phyloP scores from a whole-genome alignment of 2,329 filamentous ascomycete genomes.

The Didymosphaeria variabile region DNA sequence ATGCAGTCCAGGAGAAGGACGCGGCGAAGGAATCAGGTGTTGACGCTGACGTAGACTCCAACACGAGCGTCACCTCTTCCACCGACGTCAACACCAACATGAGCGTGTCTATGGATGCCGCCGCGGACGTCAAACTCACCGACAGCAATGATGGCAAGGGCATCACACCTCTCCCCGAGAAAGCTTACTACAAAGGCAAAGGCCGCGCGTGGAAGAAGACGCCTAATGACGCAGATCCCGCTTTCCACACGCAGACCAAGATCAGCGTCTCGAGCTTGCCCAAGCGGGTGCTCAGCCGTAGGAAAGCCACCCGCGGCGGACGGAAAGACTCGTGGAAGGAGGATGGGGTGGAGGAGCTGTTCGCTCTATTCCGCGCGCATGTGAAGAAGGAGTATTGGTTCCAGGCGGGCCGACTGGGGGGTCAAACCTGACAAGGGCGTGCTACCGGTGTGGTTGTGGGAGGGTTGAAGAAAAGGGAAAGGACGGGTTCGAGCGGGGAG shows the following conservation, averaged over 20 bases:
- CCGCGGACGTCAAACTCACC: background rate
- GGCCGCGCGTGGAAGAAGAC: conserved; percentile 9
- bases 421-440: background rate
- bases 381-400: conserved; percentile 7
- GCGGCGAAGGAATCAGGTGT: background rate
- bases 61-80: background rate
- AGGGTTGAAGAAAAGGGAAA: background rate
- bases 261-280: background rate
- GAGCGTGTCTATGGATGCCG: too few relatives aligned
- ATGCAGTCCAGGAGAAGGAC: background rate
- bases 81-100: background rate
- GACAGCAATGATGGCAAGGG: background rate
- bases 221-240: background rate
- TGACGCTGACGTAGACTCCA: background rate
- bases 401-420: background rate
- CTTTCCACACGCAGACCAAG: background rate
- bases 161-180: background rate
- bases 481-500: too few relatives aligned
- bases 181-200: conserved; percentile 6
- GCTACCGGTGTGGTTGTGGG: background rate
- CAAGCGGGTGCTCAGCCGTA: background rate
- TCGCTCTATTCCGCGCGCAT: conserved; percentile 1
- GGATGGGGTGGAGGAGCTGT: background rate
- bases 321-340: background rate
- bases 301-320: background rate